These are phyloP conservation scores for Inga oerstediana DNA, from an alignment of 306 rosid species.

Conservation along the genomic window DNA sequence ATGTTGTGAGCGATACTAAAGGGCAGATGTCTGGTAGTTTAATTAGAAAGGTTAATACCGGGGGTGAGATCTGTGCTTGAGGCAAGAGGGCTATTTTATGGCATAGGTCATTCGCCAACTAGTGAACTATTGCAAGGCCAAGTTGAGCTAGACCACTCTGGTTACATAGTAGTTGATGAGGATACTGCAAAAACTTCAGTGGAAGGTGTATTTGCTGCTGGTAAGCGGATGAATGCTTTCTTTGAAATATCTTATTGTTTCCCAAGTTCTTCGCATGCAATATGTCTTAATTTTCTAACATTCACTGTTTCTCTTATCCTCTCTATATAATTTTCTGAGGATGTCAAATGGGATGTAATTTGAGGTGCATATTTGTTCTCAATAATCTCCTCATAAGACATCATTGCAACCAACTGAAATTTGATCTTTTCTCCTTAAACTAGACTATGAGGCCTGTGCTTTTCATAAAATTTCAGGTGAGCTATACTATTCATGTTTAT, in stretches of 20 bases:
- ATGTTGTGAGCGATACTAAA: constrained; percentile 62
- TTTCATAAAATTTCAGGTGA: background rate
- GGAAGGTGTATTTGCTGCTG: constrained; percentile 73
- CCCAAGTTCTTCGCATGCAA: background rate
- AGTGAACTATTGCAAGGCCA: constrained; percentile 65
- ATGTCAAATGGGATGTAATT: constrained; percentile 1
- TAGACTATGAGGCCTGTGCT: background rate
- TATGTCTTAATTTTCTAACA: constrained; percentile 2
- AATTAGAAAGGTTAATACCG: constrained; percentile 52
- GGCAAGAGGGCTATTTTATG: constrained; percentile 73
- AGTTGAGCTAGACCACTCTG: constrained; percentile 60
- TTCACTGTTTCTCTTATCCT: background rate
- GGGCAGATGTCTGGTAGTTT: constrained; percentile 68
- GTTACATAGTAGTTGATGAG: constrained; percentile 63
- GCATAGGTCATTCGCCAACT: constrained; percentile 75
- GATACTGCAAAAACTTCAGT: constrained; percentile 57
- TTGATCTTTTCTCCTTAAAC: background rate
- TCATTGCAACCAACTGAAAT: background rate
- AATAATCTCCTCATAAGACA: background rate
- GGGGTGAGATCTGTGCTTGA: constrained; percentile 61
- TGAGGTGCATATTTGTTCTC: background rate
- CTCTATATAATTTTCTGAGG: constrained; percentile 13
- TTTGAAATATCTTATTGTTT: constrained; percentile 6
- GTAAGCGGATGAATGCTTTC: constrained; percentile 38
- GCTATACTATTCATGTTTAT: background rate